Evolutionary conservation across 371 early-diverging fungal species (phyloP), one percentile per base, ranked within the genome.

Genomic region (Parasitella parasitica): DNA sequence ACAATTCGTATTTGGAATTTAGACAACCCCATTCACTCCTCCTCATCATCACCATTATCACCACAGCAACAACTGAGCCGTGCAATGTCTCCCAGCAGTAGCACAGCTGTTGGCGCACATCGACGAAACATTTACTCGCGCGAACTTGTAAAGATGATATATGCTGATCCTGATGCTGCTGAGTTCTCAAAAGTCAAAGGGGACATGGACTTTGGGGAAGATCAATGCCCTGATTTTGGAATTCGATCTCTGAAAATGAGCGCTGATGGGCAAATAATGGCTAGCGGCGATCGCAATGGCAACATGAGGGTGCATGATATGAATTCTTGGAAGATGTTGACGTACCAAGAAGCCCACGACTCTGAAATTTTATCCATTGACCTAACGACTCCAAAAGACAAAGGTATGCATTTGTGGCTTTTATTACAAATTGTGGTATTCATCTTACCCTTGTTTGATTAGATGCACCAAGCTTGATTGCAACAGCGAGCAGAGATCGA

Each of bases 1-100:
- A 92, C 92, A 0, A 83, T 92, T 30, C 79, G 90, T 5, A 89
- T 94, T 64, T 94, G 94, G 94, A 89, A 88, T 60, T 51, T 89
- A 6, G 89, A 88, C 54, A 39, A 61, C 36, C 43, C 61, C 6
- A 18, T 54, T 0, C 50, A 57, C 36, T 54, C 65, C 12, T 34
- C 64, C 8, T 53, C 68, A 2, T 66, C 77, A 5, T 58, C 71
- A 1, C 71, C 75, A 4, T 50, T 59, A 20, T 57, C 61, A 24
- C 57, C 58, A 24, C 56, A 32, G 22, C 35, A 52, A 51, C 64
- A 20, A 49, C 20, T 52, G 30, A 30, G 46, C 15, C 54, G 48
- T 34, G 51, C 37, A 6, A 24, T 69, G 39, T 70, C 73, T 8
- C 70, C 75, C 7, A 71, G 70, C 41, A 67, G 63, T 32, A 75